A percentile compares a stretch with the other conserved stretches of the same genome.
These are phyloP conservation scores for Aspergillus texensis DNA, from an alignment of 2,329 filamentous ascomycete species.

Conservation along the genomic window DNA sequence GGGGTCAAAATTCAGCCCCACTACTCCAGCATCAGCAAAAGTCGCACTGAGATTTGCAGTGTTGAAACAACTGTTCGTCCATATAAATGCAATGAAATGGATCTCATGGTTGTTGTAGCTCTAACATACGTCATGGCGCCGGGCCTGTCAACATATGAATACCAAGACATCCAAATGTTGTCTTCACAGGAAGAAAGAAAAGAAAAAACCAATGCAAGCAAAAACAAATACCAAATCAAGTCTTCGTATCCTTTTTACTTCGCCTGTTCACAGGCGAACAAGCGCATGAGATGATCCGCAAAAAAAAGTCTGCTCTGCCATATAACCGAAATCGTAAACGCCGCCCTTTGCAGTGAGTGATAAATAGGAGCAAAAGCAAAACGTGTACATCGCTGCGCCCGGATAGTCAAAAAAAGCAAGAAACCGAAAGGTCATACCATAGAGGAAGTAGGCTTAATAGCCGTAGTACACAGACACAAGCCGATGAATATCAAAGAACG, in stretches of 20 bases:
- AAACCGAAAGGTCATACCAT: conserved; percentile 15
- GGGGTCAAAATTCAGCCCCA: too few relatives aligned
- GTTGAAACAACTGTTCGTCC: background rate
- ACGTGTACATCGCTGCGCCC: conserved; percentile 16
- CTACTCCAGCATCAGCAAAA: background rate
- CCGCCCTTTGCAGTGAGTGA: conserved; percentile 26
- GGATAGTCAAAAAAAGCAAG: conserved; percentile 11
- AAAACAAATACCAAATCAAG: conserved; percentile 2
- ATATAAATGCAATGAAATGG: background rate
- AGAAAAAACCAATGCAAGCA: background rate
- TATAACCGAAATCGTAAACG: conserved; percentile 26
- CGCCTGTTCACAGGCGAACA: background rate
- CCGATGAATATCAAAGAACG: conserved; percentile 11
- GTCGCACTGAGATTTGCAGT: background rate
- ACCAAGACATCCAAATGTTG: background rate
- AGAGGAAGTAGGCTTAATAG: background rate
- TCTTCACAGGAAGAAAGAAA: background rate
- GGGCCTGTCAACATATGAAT: conserved; percentile 10
- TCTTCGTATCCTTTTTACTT: background rate
- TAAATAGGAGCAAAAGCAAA: conserved; percentile 8
- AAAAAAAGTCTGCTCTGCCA: conserved; percentile 6
- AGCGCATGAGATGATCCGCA: conserved; percentile 1
- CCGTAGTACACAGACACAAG: conserved; percentile 10
- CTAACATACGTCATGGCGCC: conserved; percentile 9
- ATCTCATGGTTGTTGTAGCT: conserved; percentile 7